Conservation (phyloP, 495 filamentous ascomycete genomes). For the Neurospora sp. region DNA sequence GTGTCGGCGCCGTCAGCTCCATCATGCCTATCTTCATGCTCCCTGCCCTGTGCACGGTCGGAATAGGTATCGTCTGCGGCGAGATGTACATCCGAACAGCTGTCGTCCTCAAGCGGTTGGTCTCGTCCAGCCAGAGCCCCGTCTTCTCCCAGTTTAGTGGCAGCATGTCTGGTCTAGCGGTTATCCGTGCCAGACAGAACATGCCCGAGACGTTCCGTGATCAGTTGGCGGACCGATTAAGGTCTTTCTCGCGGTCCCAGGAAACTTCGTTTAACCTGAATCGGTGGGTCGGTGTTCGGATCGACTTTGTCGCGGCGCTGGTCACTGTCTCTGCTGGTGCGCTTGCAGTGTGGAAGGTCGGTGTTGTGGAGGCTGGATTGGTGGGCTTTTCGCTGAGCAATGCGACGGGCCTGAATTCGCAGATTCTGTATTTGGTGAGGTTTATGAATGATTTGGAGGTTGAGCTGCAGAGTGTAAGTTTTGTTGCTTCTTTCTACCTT, state of each 20-base stretch:
- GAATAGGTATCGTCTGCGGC: conserved; percentile 32
- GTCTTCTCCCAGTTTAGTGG: conserved; percentile 42
- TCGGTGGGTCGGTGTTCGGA: conserved; percentile 38
- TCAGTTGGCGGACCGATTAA: conserved; percentile 32
- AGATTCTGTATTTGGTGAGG: conserved; percentile 35
- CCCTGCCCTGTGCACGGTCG: conserved; percentile 30
- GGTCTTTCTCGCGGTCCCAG: conserved; percentile 25
- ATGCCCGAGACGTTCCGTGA: conserved; percentile 35
- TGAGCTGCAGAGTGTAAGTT: conserved; percentile 35
- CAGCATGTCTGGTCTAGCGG: conserved; percentile 34
- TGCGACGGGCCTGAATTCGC: conserved; percentile 36
- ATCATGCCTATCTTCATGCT: conserved; percentile 41
- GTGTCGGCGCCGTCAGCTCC: conserved; percentile 34
- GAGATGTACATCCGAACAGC: conserved; percentile 41
- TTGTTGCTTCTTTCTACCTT: neutral
- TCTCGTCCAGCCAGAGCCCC: conserved; percentile 36
- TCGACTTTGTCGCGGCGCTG: conserved; percentile 37
- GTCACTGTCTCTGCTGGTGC: conserved; percentile 35
- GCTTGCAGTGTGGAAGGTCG: conserved; percentile 34
- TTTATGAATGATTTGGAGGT: conserved; percentile 40
- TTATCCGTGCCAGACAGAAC: conserved; percentile 35
- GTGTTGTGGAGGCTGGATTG: conserved; percentile 31
- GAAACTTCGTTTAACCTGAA: conserved; percentile 41
- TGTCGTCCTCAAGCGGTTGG: conserved; percentile 32
- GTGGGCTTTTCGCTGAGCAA: conserved; percentile 42